Evolutionary conservation across 352 stramenopile genomes (phyloP).

Genomic region (Phytophthora macrochlamydospora): DNA sequence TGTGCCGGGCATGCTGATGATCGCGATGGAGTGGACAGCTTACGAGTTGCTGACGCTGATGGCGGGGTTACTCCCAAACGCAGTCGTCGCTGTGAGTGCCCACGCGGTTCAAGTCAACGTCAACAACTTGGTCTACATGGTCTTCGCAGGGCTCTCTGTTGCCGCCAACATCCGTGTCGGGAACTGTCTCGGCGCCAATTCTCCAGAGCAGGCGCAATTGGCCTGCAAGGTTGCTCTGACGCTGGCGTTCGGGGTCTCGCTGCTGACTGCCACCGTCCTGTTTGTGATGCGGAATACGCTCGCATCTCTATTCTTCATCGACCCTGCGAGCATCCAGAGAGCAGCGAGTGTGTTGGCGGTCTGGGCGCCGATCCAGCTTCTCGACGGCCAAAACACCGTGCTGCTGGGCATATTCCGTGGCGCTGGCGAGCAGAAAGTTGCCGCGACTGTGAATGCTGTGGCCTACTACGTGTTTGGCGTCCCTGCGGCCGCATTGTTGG

Average conservation of each 20-base stretch:
- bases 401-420: constrained; percentile 78
- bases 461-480: constrained; percentile 82
- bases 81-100: constrained; percentile 67
- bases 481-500: constrained; percentile 62
- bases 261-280: constrained; percentile 44
- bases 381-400: constrained; percentile 73
- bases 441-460: constrained; percentile 67
- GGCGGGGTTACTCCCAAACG: constrained; percentile 62
- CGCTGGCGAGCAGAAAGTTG: constrained; percentile 65
- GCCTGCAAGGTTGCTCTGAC: constrained; percentile 45
- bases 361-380: constrained; percentile 65
- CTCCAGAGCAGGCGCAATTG: constrained; percentile 53
- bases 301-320: constrained; percentile 45
- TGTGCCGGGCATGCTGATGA: constrained; percentile 61
- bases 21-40: constrained; percentile 79
- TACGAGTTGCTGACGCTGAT: constrained; percentile 81
- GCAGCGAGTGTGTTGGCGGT: constrained; percentile 57
- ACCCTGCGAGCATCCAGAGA: constrained; percentile 39
- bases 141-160: constrained; percentile 69
- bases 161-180: constrained; percentile 75
- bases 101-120: constrained; percentile 80
- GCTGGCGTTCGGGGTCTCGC: constrained; percentile 33
- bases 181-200: constrained; percentile 73
- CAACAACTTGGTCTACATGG: constrained; percentile 73
- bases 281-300: constrained; percentile 48